A percentile compares a stretch with the other conserved stretches of the same genome.
Conservation (phyloP, 208 protist species). For the Sergeia podlipaevii region DNA sequence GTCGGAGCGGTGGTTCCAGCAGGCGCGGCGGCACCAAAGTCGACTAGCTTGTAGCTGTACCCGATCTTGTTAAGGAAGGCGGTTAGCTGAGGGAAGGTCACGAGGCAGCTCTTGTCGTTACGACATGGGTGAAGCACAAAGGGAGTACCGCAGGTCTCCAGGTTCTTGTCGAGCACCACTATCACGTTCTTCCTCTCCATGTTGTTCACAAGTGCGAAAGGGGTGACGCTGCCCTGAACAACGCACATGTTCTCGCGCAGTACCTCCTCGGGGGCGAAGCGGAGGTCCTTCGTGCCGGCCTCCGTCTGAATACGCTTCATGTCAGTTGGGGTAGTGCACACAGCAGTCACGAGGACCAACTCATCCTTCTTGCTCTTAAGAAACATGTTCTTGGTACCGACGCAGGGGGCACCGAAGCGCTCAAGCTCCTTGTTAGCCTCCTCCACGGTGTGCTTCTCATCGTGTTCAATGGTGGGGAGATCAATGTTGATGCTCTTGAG, state of each 20-base stretch:
- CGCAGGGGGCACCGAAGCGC: conserved; percentile 38
- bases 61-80: conserved; percentile 60
- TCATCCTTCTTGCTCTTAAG: conserved; percentile 90
- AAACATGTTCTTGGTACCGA: conserved; percentile 86
- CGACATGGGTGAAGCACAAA: conserved; percentile 80
- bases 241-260: conserved; percentile 65
- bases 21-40: conserved; percentile 43
- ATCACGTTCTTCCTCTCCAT: conserved; percentile 53
- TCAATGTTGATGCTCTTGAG: conserved; percentile 39
- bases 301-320: conserved; percentile 74
- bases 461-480: conserved; percentile 58
- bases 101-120: conserved; percentile 76
- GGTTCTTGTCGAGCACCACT: conserved; percentile 69
- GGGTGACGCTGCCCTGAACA: conserved; percentile 74
- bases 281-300: conserved; percentile 69
- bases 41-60: conserved; percentile 61
- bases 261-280: conserved; percentile 71
- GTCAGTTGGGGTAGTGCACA: conserved; percentile 66
- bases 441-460: conserved; percentile 70
- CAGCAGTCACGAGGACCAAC: conserved; percentile 71
- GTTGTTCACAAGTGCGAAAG: conserved; percentile 85
- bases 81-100: conserved; percentile 57
- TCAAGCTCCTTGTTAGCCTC: conserved; percentile 55
- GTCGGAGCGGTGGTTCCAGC: conserved; percentile 1
- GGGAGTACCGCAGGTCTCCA: conserved; percentile 26